These are phyloP conservation scores for Ustilago hordei DNA, from an alignment of 1,284 basidiomycete species.

Conservation along the genomic window DNA sequence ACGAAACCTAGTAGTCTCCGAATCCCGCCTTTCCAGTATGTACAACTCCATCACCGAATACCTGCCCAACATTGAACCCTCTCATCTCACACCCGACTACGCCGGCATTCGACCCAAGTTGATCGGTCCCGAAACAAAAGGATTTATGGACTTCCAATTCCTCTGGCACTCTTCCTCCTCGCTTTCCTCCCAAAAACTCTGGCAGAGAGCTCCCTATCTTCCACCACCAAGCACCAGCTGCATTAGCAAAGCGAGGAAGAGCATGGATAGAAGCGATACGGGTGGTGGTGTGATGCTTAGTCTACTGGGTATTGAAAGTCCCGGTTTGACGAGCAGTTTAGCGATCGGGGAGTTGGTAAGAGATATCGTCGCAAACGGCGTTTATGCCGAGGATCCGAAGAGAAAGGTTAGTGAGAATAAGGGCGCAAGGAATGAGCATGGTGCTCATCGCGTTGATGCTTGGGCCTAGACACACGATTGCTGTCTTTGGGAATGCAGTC, in stretches of 20 bases:
- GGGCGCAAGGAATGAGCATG: conserved; percentile 58
- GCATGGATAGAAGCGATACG: conserved; percentile 8
- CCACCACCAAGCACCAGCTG: conserved; percentile 24
- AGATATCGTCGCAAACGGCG: conserved; percentile 69
- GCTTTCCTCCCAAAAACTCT: conserved; percentile 53
- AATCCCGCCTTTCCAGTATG: conserved; percentile 59
- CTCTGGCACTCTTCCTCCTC: conserved; percentile 59
- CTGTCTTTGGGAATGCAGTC: not conserved
- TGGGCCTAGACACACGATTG: conserved; percentile 35
- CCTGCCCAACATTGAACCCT: conserved; percentile 78
- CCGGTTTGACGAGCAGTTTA: conserved; percentile 73
- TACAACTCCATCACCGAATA: conserved; percentile 72
- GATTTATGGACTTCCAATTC: conserved; percentile 84
- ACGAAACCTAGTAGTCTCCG: conserved; percentile 40
- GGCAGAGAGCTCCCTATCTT: conserved; percentile 54
- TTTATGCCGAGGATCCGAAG: conserved; percentile 66
- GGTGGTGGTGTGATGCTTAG: conserved; percentile 59
- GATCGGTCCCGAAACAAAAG: conserved; percentile 76
- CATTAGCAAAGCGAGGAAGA: conserved; percentile 10
- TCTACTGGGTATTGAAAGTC: conserved; percentile 74
- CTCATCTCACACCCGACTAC: conserved; percentile 85
- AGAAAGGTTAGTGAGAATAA: conserved; percentile 25
- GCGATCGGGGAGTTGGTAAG: conserved; percentile 73
- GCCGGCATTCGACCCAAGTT: conserved; percentile 92
- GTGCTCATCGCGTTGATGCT: conserved; percentile 48